Percentiles rank a stretch among this genome's conserved stretches.
Conservation (phyloP, 805 yeast species). For the Candida qinlingensis region DNA sequence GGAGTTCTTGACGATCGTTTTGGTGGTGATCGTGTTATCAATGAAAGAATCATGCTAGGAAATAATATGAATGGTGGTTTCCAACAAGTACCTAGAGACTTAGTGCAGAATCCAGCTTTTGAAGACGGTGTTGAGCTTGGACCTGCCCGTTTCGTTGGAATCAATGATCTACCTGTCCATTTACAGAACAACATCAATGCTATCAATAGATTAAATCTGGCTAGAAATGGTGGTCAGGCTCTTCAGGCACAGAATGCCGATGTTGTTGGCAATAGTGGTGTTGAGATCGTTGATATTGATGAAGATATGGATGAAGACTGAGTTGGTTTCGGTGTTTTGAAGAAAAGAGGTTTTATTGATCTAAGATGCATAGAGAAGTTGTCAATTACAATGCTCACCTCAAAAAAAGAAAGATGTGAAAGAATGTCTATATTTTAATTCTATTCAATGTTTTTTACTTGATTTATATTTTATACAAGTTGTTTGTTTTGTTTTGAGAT, state of each 20-base stretch:
- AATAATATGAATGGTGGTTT: background rate
- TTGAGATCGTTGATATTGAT: background rate
- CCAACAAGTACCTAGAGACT: background rate
- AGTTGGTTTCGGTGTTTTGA: too few relatives aligned
- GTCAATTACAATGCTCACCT: too few relatives aligned
- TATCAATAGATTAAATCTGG: background rate
- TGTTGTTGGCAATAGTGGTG: background rate
- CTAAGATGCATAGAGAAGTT: too few relatives aligned
- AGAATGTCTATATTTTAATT: too few relatives aligned
- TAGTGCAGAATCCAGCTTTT: background rate
- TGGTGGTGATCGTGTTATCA: background rate
- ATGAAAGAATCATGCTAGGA: background rate
- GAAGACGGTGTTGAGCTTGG: background rate
- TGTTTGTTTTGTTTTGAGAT: too few relatives aligned
- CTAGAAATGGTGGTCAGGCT: background rate
- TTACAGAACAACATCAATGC: background rate
- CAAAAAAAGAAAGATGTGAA: too few relatives aligned
- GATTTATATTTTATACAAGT: too few relatives aligned
- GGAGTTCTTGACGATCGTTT: background rate
- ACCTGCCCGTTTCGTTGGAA: too few relatives aligned
- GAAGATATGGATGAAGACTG: conserved; percentile 1
- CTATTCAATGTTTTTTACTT: too few relatives aligned
- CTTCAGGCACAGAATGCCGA: background rate
- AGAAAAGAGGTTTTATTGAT: too few relatives aligned
- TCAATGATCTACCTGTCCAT: background rate